Base-by-base conservation (phyloP, 768 basidiomycete species). In the Leccinellum rugosiceps region DNA sequence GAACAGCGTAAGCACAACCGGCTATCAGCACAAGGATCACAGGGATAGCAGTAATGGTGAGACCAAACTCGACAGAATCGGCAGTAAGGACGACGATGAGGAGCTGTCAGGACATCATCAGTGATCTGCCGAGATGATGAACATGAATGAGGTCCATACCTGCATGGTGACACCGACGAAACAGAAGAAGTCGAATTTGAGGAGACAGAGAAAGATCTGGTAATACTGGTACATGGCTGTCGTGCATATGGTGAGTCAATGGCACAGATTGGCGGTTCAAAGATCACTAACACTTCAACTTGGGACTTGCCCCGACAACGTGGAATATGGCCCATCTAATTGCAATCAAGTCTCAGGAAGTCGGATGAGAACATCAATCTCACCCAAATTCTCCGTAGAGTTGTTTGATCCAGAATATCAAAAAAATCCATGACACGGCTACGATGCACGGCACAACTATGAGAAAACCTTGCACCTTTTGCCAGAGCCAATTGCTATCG, bases 151-250 rank as follows among this genome's bases (percentile, higher is more conserved):
- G 41, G 15, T n/a, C 31, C 72, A 50, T 51, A 83, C 91, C 83
- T 94, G 92, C 82, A 92, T 92, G 3, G 92, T 92, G 25, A 93
- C 86, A n/a, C 87, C 92, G 23, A 81, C 79, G 68, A 94, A 93
- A 70, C 82, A 84, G 76, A 94, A 94, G 72, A 92, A 94, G 70
- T 94, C 91, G 70, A 94, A 92, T 69, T 93, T 94, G 63, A 94
- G 82, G 52, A 94, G 79, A 67, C 90, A 92, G 49, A 94, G 84
- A 79, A 92, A 83, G 64, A 94, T 83, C 74, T 94, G 88, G 66
- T 94, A 94, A 73, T 78, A 91, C 65, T 88, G 89, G 69, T 91
- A 93, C 92, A 94, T 94, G 30, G 81, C 91, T 93, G 60, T 52
- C 53, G 43, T 14, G 60, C 34, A 56, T 53, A 51, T 44, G 43